These are phyloP conservation scores for Kwoniella sp. DNA, from an alignment of 768 basidiomycete species.

Conservation along the genomic window DNA sequence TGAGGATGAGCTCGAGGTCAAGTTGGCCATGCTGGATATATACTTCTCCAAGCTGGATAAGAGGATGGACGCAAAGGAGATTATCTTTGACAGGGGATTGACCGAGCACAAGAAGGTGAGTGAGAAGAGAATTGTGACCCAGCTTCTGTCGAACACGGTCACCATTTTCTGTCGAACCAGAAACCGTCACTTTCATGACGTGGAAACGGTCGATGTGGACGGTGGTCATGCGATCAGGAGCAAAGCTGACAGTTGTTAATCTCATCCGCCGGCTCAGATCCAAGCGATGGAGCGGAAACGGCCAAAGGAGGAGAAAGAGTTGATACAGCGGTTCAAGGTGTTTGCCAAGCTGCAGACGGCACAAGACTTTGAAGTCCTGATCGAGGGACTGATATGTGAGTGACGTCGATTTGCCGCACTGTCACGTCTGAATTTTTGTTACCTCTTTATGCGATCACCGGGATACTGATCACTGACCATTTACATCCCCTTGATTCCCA, in stretches of 20 bases:
- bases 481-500: too few species aligned
- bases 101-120: constrained; percentile 91
- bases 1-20: constrained; percentile 78
- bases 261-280: constrained; percentile 63
- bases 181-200: too few species aligned
- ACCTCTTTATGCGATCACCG: too few species aligned
- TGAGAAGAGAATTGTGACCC: too few species aligned
- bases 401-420: constrained; percentile 9
- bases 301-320: constrained; percentile 85
- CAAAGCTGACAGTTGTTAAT: neutral
- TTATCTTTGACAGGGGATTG: constrained; percentile 89
- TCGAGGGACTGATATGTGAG: constrained; percentile 87
- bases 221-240: too few species aligned
- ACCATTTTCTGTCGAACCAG: too few species aligned
- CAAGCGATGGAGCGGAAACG: constrained; percentile 89
- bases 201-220: too few species aligned
- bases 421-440: too few species aligned
- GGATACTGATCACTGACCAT: too few species aligned
- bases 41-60: constrained; percentile 87
- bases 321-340: constrained; percentile 82
- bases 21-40: constrained; percentile 84
- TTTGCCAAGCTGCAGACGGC: constrained; percentile 89
- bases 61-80: constrained; percentile 76
- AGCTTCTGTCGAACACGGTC: too few species aligned
- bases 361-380: constrained; percentile 84